phyloP scores from a whole-genome alignment of 2,329 filamentous ascomycete genomes.

The Penicillium expansum region DNA sequence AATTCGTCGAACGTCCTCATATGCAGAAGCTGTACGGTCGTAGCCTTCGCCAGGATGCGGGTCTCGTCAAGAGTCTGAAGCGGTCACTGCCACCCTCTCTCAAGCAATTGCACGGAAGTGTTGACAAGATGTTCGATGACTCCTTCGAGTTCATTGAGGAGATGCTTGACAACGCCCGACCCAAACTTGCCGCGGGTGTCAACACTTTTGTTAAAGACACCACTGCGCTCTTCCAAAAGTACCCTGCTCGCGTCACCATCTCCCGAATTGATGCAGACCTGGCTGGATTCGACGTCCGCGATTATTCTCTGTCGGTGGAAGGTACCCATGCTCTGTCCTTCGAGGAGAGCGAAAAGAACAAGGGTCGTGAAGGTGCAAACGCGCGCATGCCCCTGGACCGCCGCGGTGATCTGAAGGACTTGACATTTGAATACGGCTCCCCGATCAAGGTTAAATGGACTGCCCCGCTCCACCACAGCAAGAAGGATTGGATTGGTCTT shows the following conservation, averaged over 20 bases:
- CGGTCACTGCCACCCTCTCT: constrained; percentile 80
- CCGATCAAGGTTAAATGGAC: constrained; percentile 89
- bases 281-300: constrained; percentile 72
- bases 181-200: constrained; percentile 81
- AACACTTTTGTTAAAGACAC: constrained; percentile 86
- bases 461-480: constrained; percentile 81
- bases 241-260: constrained; percentile 81
- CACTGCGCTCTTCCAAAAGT: constrained; percentile 81
- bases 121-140: constrained; percentile 82
- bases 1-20: constrained; percentile 90
- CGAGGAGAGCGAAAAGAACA: constrained; percentile 58
- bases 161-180: constrained; percentile 77
- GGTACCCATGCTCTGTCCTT: constrained; percentile 58
- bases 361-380: constrained; percentile 69
- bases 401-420: constrained; percentile 64
- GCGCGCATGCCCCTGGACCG: constrained; percentile 64
- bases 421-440: constrained; percentile 82
- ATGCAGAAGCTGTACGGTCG: constrained; percentile 97
- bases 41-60: constrained; percentile 79
- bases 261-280: constrained; percentile 76
- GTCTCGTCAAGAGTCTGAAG: constrained; percentile 86
- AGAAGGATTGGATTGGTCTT: constrained; percentile 91
- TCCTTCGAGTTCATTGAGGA: constrained; percentile 89
- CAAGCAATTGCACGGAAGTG: constrained; percentile 76
- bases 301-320: constrained; percentile 74